These are phyloP conservation scores for Lactarius trivialis DNA, from an alignment of 768 basidiomycete genomes.

Conservation along the genomic window DNA sequence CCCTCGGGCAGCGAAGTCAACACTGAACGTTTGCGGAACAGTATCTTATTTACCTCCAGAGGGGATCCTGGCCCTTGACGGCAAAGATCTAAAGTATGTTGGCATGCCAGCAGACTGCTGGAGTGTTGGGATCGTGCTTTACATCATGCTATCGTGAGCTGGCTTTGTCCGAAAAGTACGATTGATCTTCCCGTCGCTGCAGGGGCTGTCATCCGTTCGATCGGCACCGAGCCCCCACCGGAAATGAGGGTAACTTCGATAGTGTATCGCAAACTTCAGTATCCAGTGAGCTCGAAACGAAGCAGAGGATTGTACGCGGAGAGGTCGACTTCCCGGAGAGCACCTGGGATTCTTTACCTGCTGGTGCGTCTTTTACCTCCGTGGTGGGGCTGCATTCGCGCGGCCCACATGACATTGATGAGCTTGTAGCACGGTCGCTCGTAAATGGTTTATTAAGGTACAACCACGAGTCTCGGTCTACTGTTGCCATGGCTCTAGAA, in stretches of 20 bases:
- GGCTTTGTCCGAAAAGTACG: neutral
- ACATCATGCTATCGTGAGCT: conserved; percentile 77
- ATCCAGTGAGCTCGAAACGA: conserved; percentile 53
- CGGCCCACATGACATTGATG: neutral
- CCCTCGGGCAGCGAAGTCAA: conserved; percentile 71
- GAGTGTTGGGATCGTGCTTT: conserved; percentile 78
- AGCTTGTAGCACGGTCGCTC: conserved; percentile 48
- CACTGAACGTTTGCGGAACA: conserved; percentile 83
- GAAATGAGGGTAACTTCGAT: neutral
- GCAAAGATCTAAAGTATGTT: conserved; percentile 62
- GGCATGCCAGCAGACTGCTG: conserved; percentile 90
- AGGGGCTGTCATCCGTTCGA: conserved; percentile 19
- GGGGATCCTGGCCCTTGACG: conserved; percentile 71
- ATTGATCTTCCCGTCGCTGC: neutral
- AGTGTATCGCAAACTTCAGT: conserved; percentile 37
- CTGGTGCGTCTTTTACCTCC: conserved; percentile 42
- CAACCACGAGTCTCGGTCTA: conserved; percentile 52
- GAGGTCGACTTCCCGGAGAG: conserved; percentile 39
- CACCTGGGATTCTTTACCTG: conserved; percentile 50
- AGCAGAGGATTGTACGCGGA: conserved; percentile 57
- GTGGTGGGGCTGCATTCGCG: conserved; percentile 2
- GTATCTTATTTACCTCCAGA: conserved; percentile 83
- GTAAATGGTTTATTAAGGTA: conserved; percentile 56
- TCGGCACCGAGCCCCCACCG: neutral
- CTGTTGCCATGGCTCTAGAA: conserved; percentile 52